Evolutionary conservation across 768 basidiomycete species (phyloP), one percentile per base, ranked within the genome.

Genomic region (Neoboletus magnificus): DNA sequence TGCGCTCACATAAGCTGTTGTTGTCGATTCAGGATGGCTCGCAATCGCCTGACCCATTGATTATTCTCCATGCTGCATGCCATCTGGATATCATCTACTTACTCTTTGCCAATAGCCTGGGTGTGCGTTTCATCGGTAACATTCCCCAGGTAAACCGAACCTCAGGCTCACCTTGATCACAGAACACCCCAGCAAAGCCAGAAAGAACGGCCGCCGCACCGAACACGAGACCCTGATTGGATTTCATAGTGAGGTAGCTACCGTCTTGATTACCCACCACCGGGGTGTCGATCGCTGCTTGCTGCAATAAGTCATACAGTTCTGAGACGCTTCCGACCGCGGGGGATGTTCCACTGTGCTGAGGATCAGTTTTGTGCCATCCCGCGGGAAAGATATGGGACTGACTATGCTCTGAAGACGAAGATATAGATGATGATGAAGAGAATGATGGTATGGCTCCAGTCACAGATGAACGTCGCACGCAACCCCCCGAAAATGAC

Each of bases 171-270:
- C 76, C 79, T 72, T 80, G 79, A 57, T 80, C 79, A 56, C 78
- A 80, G 54, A 80, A 79, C 1, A 81, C 72, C 1, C 79, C 78
- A 0, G 78, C 66, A 54, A 80, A 79, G 6, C 79, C 77, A 49
- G 74, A 73, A 22, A 71, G 52, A 27, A 77, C 67, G 2, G 66
- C 68, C 7, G 73, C 69, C 20, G 72, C 72, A 50, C 76, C 77
- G 42, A 78, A 77, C 13, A 78, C 72, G 22, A 79, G 63, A 7
- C 73, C 77, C 54, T 76, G 72, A 41, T 77, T 74, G 16, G 80
- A 81, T 58, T 80, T 80, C 77, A 84, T 79, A 0, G 83, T 84
- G 33, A 82, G 55, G 59, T 83, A 84, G 49, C 78, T 79, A 6
- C 83, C 81, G 16, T 74, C 70, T 41, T 73, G 58, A 57, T 82